Conservation (phyloP, 169 alveolate species). For the Eimeria sp. region DNA sequence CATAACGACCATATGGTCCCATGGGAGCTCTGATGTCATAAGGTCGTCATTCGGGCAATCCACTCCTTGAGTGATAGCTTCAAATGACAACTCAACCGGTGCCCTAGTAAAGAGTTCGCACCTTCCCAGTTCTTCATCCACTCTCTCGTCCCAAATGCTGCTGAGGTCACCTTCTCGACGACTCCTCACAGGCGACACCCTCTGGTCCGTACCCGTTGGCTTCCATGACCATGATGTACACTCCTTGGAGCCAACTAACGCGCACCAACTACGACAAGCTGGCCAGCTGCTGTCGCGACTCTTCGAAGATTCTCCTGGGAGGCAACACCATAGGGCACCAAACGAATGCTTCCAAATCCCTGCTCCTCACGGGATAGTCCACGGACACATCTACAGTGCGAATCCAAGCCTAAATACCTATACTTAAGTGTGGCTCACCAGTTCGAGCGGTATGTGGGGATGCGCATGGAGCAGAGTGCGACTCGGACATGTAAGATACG, state of each 20-base stretch:
- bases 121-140: conserved; percentile 26
- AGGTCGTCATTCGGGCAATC: conserved; percentile 50
- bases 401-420: not conserved
- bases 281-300: conserved; percentile 58
- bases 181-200: not conserved
- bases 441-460: conserved; percentile 45
- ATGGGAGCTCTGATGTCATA: conserved; percentile 46
- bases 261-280: conserved; percentile 58
- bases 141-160: conserved; percentile 51
- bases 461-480: conserved; percentile 77
- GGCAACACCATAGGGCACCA: not conserved
- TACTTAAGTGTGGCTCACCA: conserved; percentile 30
- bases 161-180: conserved; percentile 54
- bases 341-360: not conserved
- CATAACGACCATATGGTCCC: conserved; percentile 31
- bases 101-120: conserved; percentile 49
- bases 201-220: conserved; percentile 1
- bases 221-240: conserved; percentile 47
- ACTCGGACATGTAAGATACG: conserved; percentile 62
- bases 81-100: conserved; percentile 21
- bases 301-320: not conserved
- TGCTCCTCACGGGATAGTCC: not conserved
- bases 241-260: conserved; percentile 17
- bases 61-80: conserved; percentile 52
- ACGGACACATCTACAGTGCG: not conserved